These are phyloP conservation scores for Stachybotrys chartarum DNA, from an alignment of 2,329 filamentous ascomycete species.

Conservation along the genomic window DNA sequence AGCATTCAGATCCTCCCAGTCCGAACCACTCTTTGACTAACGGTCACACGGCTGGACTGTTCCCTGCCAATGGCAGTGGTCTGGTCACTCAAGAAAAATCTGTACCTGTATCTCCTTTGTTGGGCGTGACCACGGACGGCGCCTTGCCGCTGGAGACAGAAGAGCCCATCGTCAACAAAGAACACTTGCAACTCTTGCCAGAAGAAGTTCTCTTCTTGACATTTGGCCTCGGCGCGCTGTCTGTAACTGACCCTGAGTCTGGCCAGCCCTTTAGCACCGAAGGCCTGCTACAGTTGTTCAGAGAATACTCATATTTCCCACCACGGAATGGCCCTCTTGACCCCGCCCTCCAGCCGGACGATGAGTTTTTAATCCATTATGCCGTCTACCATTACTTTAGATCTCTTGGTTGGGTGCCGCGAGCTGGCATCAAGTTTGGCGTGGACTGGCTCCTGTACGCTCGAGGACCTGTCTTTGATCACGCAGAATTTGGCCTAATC, in stretches of 20 bases:
- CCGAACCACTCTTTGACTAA: slow-evolving; percentile 24
- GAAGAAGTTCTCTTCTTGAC: slow-evolving; percentile 89
- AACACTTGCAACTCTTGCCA: slow-evolving; percentile 85
- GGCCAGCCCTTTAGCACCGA: slow-evolving; percentile 39
- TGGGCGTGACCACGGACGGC: not conserved
- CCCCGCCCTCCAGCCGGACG: slow-evolving; percentile 57
- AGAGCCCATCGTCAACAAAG: slow-evolving; percentile 41
- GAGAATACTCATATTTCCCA: slow-evolving; percentile 64
- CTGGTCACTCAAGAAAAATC: not conserved
- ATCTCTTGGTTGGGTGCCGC: slow-evolving; percentile 88
- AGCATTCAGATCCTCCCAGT: slow-evolving; percentile 43
- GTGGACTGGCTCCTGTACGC: slow-evolving; percentile 94
- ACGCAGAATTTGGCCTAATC: slow-evolving; percentile 86
- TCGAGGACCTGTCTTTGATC: slow-evolving; percentile 85
- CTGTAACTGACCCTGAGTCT: slow-evolving; percentile 46
- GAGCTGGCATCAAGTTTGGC: slow-evolving; percentile 88
- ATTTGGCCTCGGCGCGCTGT: slow-evolving; percentile 71
- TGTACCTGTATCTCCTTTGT: not conserved
- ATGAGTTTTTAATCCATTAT: slow-evolving; percentile 81
- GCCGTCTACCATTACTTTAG: slow-evolving; percentile 93
- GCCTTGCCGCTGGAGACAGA: not conserved
- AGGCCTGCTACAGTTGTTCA: slow-evolving; percentile 59
- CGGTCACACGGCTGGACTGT: slow-evolving; percentile 5
- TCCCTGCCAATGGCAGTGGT: slow-evolving; percentile 6
- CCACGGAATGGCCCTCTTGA: slow-evolving; percentile 32